Percentiles rank a stretch among this genome's conserved stretches.
Evolutionary conservation across 208 protist species (phyloP).

Genomic region (Trypanosoma melophagium): DNA sequence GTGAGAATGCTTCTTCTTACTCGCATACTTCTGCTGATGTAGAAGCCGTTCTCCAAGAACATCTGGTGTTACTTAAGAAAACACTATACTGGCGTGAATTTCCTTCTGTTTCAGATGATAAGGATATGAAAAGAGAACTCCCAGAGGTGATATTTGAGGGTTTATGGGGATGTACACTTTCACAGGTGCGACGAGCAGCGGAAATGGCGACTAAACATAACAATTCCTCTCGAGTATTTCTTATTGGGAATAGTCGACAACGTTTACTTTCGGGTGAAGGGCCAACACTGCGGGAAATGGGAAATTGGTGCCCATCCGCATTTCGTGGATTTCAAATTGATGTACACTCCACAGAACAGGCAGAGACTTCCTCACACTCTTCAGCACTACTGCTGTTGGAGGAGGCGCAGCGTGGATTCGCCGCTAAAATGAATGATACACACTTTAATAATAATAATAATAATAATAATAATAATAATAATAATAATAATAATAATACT

Average conservation of each 20-base stretch:
- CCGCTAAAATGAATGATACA: neutral
- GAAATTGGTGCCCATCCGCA: conserved; percentile 15
- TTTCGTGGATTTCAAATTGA: conserved; percentile 30
- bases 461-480: conserved; percentile 5
- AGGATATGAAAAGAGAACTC: neutral
- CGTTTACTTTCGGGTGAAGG: conserved; percentile 16
- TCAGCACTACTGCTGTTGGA: conserved; percentile 11
- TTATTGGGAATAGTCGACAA: conserved; percentile 17
- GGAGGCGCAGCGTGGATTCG: conserved; percentile 15
- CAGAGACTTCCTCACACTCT: conserved; percentile 2
- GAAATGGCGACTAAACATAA: neutral
- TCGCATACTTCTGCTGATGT: neutral
- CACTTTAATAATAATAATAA: conserved; percentile 7
- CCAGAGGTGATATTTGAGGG: conserved; percentile 6
- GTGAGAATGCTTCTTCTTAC: neutral
- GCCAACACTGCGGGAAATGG: conserved; percentile 22
- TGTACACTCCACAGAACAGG: neutral
- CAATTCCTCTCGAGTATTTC: conserved; percentile 20
- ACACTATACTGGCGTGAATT: conserved; percentile 18
- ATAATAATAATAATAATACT: neutral
- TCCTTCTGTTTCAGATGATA: neutral
- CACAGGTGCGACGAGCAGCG: conserved; percentile 1
- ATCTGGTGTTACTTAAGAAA: conserved; percentile 5
- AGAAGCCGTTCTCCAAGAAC: conserved; percentile 16
- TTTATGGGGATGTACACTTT: conserved; percentile 17